Percentiles rank a stretch among this genome's conserved stretches.
These are phyloP conservation scores for Ceratorhiza oryzae-sativae DNA, from an alignment of 1,284 basidiomycete genomes.

Conservation along the genomic window DNA sequence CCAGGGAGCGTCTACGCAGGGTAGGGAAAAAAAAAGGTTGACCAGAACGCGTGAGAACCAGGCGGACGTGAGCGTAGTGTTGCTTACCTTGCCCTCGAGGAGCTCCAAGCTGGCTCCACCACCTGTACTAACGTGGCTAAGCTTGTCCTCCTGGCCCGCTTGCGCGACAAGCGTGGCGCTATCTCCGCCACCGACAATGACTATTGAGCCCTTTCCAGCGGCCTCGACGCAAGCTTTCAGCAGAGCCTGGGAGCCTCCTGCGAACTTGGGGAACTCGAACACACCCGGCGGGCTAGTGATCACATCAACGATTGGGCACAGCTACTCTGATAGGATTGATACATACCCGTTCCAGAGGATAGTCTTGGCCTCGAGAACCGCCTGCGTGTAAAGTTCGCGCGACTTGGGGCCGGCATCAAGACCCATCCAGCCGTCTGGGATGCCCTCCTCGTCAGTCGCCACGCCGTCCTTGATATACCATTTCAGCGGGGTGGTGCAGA, in stretches of 20 bases:
- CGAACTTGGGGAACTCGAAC: conserved; percentile 95
- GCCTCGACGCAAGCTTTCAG: conserved; percentile 91
- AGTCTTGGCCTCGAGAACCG: conserved; percentile 91
- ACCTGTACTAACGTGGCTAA: conserved; percentile 97
- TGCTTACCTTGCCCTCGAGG: conserved; percentile 88
- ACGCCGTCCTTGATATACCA: conserved; percentile 63
- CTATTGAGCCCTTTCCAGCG: conserved; percentile 83
- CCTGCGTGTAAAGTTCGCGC: conserved; percentile 77
- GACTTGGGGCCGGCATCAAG: conserved; percentile 89
- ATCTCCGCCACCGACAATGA: conserved; percentile 95
- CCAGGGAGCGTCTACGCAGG: conserved; percentile 82
- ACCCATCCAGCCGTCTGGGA: conserved; percentile 94
- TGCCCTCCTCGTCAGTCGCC: conserved; percentile 85
- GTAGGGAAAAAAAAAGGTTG: too few species aligned
- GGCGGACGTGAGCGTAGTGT: not conserved
- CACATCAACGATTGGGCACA: not conserved
- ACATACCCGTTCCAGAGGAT: conserved; percentile 96
- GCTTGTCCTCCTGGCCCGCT: conserved; percentile 81
- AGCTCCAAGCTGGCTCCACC: conserved; percentile 96
- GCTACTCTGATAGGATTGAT: not conserved
- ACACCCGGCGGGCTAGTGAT: conserved; percentile 86
- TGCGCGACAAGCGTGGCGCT: conserved; percentile 91
- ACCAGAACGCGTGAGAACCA: not conserved
- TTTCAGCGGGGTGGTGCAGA: not conserved
- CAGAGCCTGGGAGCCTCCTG: conserved; percentile 83